These are phyloP conservation scores for Hysterium pulicare DNA, from an alignment of 2,329 filamentous ascomycete species.

Conservation along the genomic window DNA sequence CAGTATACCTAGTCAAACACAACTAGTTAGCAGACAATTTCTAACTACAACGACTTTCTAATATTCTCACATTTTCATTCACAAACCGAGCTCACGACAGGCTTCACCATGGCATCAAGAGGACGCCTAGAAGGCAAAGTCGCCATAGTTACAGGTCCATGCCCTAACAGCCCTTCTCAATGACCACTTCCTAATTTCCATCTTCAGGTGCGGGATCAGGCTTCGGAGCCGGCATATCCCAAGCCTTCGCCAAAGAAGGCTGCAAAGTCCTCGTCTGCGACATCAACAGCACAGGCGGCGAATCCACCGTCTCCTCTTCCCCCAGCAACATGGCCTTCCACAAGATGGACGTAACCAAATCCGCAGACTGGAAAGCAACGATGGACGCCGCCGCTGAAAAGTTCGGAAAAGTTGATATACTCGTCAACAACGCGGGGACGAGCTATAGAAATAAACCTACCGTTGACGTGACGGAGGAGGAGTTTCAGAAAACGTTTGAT, in stretches of 20 bases:
- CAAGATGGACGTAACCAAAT: slow-evolving; percentile 53
- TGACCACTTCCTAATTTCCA: slow-evolving; percentile 3
- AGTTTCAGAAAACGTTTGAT: slow-evolving; percentile 64
- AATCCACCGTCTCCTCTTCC: slow-evolving; percentile 47
- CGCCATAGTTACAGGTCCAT: slow-evolving; percentile 53
- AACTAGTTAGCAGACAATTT: too few species aligned
- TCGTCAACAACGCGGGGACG: slow-evolving; percentile 60
- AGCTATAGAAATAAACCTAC: slow-evolving; percentile 56
- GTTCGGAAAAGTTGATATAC: slow-evolving; percentile 57
- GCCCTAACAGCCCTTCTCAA: slow-evolving; percentile 11
- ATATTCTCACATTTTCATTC: background rate
- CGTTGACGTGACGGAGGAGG: slow-evolving; percentile 59
- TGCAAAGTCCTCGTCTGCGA: slow-evolving; percentile 61
- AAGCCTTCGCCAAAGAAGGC: slow-evolving; percentile 59
- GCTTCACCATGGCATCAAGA: slow-evolving; percentile 20
- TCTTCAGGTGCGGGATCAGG: slow-evolving; percentile 56
- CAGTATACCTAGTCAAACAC: too few species aligned
- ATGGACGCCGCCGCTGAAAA: slow-evolving; percentile 52
- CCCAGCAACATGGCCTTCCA: slow-evolving; percentile 30
- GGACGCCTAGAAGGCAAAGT: slow-evolving; percentile 52
- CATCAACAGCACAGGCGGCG: slow-evolving; percentile 53
- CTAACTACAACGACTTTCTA: too few species aligned
- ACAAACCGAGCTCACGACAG: background rate
- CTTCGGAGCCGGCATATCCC: slow-evolving; percentile 61
- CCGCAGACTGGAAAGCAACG: slow-evolving; percentile 50